Evolutionary conservation across 306 rosid genomes (phyloP), one percentile per base, ranked within the genome.

Genomic region (Amphicarpaea edgeworthii): DNA sequence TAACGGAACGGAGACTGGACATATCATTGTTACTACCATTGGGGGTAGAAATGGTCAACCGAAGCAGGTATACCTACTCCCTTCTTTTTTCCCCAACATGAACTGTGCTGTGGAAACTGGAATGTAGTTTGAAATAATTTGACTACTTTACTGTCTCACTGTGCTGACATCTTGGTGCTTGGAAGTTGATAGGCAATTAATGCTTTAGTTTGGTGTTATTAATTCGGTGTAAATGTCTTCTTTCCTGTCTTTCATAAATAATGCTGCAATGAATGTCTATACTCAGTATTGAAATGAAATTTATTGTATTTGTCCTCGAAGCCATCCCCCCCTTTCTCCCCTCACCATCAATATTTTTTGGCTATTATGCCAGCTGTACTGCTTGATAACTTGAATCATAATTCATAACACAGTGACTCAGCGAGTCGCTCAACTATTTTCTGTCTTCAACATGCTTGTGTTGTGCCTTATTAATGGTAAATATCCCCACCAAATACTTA

Each of bases 41-140:
- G 97, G 97, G 49, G 96, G 95, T 77, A 83, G 89, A 89, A 87
- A 90, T 79, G 98, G 95, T 78, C 91, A 86, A 74, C 88, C 97
- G 14, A 93, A 90, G 86, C 98, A 89, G 96, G 98, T 88, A 70
- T 46, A 3, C 21, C 61, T 59, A 59, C 79, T 73, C 43, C 21
- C 16, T 28, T 32, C 40, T 34, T 17, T 69, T 60, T 30, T 51
- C 61, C 5, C 55, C 34, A 21, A 12, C 45, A n/a, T 16, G 45
- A 12, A 16, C 11, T 51, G 17, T 50, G 7, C 70, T 60, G 67
- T 55, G 47, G 70, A 21, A 72, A 66, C 24, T 66, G 17, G 54
- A 42, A 19, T 45, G 40, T 45, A 5, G 17, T 55, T 54, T 73
- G 70, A 51, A 53, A 54, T 37, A 64, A 55, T 40, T 34, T 24